Evolutionary conservation across 306 rosid genomes (phyloP).

Genomic region (Hylodesmum podocarpum): DNA sequence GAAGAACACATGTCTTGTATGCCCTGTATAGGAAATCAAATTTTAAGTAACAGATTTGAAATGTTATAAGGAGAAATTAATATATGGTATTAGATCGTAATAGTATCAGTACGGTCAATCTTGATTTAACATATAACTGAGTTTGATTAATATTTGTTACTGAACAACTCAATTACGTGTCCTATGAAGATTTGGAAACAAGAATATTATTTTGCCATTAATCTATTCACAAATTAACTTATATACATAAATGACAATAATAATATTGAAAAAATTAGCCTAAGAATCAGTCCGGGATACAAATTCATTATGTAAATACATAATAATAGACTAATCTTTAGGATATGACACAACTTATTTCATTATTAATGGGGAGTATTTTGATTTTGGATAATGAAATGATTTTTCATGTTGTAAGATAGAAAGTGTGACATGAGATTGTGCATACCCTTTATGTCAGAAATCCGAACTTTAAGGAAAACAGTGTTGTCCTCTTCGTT

Average conservation of each 20-base stretch:
- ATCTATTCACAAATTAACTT: no score
- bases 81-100: background rate
- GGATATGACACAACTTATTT: no score
- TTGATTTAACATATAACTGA: background rate
- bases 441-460: conserved; percentile 48
- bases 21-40: conserved; percentile 40
- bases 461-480: conserved; percentile 65
- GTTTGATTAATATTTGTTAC: background rate
- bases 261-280: no score
- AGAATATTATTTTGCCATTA: no score
- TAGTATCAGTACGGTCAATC: background rate
- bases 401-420: background rate
- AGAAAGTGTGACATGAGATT: background rate
- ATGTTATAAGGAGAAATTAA: background rate
- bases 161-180: background rate
- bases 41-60: background rate
- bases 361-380: no score
- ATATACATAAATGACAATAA: no score
- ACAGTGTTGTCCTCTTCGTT: conserved; percentile 61
- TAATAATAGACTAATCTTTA: no score
- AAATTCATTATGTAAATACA: no score
- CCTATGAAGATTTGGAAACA: background rate
- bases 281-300: no score
- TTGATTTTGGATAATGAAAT: no score
- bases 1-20: conserved; percentile 62